Conservation (phyloP, 352 stramenopile genomes). For the Blastocystis sp. region DNA sequence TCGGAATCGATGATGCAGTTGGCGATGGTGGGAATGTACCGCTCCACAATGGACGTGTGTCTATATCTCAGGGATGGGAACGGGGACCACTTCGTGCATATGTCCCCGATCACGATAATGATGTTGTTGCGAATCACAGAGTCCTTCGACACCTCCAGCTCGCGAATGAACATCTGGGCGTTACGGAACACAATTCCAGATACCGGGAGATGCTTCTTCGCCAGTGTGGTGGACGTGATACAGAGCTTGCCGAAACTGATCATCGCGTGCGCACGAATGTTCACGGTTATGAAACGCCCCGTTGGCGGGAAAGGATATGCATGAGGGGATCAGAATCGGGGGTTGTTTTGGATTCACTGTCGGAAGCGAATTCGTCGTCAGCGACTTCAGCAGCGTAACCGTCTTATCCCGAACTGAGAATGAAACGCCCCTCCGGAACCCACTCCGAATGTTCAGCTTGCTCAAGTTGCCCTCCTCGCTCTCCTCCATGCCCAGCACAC, state of each 20-base stretch:
- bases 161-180: constrained; percentile 54
- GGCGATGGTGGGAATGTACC: constrained; percentile 51
- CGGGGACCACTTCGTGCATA: constrained; percentile 43
- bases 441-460: constrained; percentile 27
- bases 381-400: constrained; percentile 34
- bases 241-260: constrained; percentile 64
- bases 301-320: constrained; percentile 26
- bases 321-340: constrained; percentile 41
- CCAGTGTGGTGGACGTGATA: constrained; percentile 30
- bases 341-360: constrained; percentile 43
- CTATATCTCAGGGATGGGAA: not conserved
- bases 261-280: constrained; percentile 62
- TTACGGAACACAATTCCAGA: not conserved
- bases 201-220: constrained; percentile 48
- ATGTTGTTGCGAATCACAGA: constrained; percentile 60
- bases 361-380: constrained; percentile 45
- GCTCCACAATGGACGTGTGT: constrained; percentile 60
- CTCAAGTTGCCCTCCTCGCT: constrained; percentile 40
- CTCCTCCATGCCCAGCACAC: constrained; percentile 33
- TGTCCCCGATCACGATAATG: constrained; percentile 65
- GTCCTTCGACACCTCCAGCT: constrained; percentile 41
- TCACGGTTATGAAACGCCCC: not conserved
- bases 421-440: not conserved
- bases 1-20: constrained; percentile 59
- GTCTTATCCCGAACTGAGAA: constrained; percentile 26